These are phyloP conservation scores for Cladosporium cucumerinum DNA, from an alignment of 2,329 filamentous ascomycete genomes.

Conservation along the genomic window DNA sequence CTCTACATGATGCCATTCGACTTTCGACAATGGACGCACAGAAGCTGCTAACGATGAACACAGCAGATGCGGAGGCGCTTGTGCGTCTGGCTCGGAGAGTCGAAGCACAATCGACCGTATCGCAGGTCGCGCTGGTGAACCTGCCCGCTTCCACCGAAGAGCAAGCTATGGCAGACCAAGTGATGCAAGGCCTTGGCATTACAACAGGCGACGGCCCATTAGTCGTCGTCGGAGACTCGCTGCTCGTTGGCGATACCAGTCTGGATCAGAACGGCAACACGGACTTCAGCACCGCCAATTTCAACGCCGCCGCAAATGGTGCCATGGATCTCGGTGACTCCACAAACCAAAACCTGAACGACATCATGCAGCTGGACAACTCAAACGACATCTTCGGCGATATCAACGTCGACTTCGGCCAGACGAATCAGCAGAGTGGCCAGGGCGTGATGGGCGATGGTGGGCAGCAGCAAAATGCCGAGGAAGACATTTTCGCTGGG, in stretches of 20 bases:
- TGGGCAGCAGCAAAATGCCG: slow-evolving; percentile 31
- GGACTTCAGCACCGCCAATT: slow-evolving; percentile 21
- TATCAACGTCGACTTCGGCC: slow-evolving; percentile 31
- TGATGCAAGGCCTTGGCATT: slow-evolving; percentile 36
- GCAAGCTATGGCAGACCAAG: slow-evolving; percentile 29
- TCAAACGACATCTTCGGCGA: slow-evolving; percentile 25
- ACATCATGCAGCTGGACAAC: slow-evolving; percentile 21
- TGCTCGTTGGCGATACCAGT: not conserved
- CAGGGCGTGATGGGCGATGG: slow-evolving; percentile 16
- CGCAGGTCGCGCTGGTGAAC: slow-evolving; percentile 49
- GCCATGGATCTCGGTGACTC: slow-evolving; percentile 23
- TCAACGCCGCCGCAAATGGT: slow-evolving; percentile 21
- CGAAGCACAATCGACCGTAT: slow-evolving; percentile 52
- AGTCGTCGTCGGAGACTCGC: not conserved
- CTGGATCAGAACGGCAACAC: slow-evolving; percentile 17
- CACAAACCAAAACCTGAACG: slow-evolving; percentile 25
- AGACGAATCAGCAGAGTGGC: slow-evolving; percentile 19
- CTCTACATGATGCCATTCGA: slow-evolving; percentile 15
- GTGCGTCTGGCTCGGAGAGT: slow-evolving; percentile 33
- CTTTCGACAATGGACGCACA: slow-evolving; percentile 1
- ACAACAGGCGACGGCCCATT: not conserved
- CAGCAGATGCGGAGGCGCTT: slow-evolving; percentile 43
- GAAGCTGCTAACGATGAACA: slow-evolving; percentile 3
- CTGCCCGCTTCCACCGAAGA: slow-evolving; percentile 26
- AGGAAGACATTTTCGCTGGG: slow-evolving; percentile 44